phyloP scores from a whole-genome alignment of 768 basidiomycete genomes.

The Lyophyllum semitale region DNA sequence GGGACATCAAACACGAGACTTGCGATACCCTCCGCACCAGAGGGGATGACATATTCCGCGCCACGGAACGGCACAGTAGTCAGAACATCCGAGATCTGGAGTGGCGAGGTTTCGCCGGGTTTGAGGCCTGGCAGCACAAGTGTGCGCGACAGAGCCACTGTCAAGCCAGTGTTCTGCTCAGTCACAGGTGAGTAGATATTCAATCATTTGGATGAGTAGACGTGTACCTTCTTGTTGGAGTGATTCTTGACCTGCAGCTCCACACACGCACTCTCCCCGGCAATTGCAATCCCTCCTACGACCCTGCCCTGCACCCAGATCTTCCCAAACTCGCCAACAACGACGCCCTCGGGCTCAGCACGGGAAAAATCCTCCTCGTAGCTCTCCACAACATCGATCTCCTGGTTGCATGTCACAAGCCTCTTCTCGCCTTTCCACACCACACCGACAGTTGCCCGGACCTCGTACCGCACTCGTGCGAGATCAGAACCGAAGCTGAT shows the following conservation, averaged over 20 bases:
- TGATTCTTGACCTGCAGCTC: conserved; percentile 84
- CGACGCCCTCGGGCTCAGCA: conserved; percentile 55
- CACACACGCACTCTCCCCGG: conserved; percentile 71
- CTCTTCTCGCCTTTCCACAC: conserved; percentile 74
- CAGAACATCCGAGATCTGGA: conserved; percentile 69
- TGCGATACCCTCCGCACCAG: conserved; percentile 78
- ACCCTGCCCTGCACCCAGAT: conserved; percentile 75
- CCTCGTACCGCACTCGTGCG: conserved; percentile 71
- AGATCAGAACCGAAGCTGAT: conserved; percentile 71
- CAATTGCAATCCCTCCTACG: conserved; percentile 60
- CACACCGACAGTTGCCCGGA: conserved; percentile 71
- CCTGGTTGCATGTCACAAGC: conserved; percentile 62
- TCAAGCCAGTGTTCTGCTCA: conserved; percentile 66
- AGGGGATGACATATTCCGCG: conserved; percentile 71
- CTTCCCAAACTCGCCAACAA: conserved; percentile 78
- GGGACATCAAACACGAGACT: conserved; percentile 84
- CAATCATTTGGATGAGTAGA: not conserved
- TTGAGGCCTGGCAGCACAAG: conserved; percentile 54
- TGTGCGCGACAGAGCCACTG: conserved; percentile 59
- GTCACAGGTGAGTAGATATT: not conserved
- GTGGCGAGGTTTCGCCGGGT: conserved; percentile 41
- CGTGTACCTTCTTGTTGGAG: conserved; percentile 70
- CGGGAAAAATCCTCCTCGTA: conserved; percentile 38
- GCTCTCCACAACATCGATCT: conserved; percentile 68
- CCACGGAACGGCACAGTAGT: conserved; percentile 72